Conservation (phyloP, 805 yeast species). For the Metschnikowia sp. region DNA sequence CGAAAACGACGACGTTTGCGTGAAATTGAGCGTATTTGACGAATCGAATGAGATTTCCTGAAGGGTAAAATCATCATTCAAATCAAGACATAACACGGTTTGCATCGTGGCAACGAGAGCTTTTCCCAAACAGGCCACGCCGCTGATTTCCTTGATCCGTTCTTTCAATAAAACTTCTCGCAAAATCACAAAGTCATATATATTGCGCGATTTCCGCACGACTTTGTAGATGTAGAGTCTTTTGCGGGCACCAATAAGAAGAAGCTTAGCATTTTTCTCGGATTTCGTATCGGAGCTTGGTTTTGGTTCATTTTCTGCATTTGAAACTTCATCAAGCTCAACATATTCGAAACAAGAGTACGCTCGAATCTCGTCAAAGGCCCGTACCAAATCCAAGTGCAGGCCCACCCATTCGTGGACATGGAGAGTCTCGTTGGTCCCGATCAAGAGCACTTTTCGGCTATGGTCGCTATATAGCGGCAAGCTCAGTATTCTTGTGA, state of each 20-base stretch:
- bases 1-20: slow-evolving; percentile 30
- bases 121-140: slow-evolving; percentile 6
- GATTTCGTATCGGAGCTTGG: too few relatives aligned
- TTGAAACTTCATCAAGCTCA: neutral
- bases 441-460: slow-evolving; percentile 25
- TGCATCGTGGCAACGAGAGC: slow-evolving; percentile 21
- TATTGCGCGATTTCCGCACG: slow-evolving; percentile 28
- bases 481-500: slow-evolving; percentile 17
- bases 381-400: slow-evolving; percentile 31
- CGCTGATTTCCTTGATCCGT: slow-evolving; percentile 22
- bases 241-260: slow-evolving; percentile 30
- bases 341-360: neutral
- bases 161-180: slow-evolving; percentile 28
- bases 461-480: slow-evolving; percentile 18
- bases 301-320: neutral
- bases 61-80: slow-evolving; percentile 16
- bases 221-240: slow-evolving; percentile 26
- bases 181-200: slow-evolving; percentile 25
- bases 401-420: slow-evolving; percentile 31
- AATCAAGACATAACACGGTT: slow-evolving; percentile 27
- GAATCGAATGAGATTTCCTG: slow-evolving; percentile 21
- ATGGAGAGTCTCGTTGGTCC: slow-evolving; percentile 22
- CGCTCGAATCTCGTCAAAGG: slow-evolving; percentile 23
- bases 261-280: slow-evolving; percentile 12
- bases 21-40: slow-evolving; percentile 16